Conservation (phyloP, 192 early-diverging fungal species). For the Entophlyctis luteolus region DNA sequence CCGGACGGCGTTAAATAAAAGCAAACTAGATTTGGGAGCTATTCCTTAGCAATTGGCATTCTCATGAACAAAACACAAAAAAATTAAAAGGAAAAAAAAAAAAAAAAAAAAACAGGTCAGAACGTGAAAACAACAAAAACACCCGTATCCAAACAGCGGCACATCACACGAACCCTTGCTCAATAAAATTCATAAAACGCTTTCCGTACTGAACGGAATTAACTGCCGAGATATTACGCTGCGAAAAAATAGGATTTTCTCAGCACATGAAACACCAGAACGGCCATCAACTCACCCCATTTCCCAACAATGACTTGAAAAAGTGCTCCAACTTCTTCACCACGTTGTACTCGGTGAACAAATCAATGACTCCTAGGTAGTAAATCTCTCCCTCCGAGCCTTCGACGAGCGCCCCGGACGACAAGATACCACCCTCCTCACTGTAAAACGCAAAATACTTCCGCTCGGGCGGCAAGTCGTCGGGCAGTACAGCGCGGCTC, state of each 20-base stretch:
- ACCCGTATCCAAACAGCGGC: no score
- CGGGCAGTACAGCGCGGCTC: constrained; percentile 3
- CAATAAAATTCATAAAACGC: constrained; percentile 88
- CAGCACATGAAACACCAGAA: background rate
- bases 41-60: no score
- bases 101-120: background rate
- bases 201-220: constrained; percentile 80
- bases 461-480: constrained; percentile 38
- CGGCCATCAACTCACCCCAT: constrained; percentile 47
- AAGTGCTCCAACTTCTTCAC: constrained; percentile 85
- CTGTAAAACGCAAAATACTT: constrained; percentile 80
- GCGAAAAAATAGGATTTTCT: background rate
- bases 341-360: constrained; percentile 89
- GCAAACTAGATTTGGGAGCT: no score
- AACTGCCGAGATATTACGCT: constrained; percentile 69
- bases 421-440: constrained; percentile 82
- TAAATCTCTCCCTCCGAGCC: constrained; percentile 66
- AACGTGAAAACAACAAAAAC: background rate
- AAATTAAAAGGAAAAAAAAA: background rate
- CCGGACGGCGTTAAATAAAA: no score
- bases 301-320: constrained; percentile 82
- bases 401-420: constrained; percentile 79
- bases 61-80: no score
- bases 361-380: constrained; percentile 97
- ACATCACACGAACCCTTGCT: no score